These are phyloP conservation scores for Calocera viscosa DNA, from an alignment of 768 basidiomycete species.

Conservation along the genomic window DNA sequence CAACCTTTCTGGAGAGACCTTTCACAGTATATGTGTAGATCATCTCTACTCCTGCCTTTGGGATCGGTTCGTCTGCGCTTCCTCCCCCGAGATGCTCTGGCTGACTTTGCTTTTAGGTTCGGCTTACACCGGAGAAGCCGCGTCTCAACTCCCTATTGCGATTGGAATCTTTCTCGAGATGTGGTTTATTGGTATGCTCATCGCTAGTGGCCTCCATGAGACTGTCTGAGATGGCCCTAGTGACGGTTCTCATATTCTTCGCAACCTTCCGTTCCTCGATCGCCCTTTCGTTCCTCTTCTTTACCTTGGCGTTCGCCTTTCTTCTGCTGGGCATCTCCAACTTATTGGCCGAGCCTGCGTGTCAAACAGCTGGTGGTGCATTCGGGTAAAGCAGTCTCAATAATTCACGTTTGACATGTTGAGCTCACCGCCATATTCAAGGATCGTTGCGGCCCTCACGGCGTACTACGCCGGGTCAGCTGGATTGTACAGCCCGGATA, in stretches of 20 bases:
- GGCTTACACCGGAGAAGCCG: background rate
- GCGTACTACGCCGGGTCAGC: slow-evolving; percentile 1
- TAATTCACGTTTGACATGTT: background rate
- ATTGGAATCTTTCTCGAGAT: background rate
- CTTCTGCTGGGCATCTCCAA: background rate
- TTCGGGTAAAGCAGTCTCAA: background rate
- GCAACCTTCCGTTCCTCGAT: background rate
- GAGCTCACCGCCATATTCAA: background rate
- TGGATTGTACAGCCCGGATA: background rate
- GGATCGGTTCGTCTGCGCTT: background rate
- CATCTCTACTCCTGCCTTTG: background rate
- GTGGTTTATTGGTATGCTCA: background rate
- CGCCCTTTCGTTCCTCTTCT: background rate
- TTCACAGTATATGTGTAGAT: background rate
- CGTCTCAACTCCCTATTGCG: background rate
- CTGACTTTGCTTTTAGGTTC: too few species aligned
- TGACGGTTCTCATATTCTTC: background rate
- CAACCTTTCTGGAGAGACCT: background rate
- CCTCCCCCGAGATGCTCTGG: too few species aligned
- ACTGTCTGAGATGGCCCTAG: background rate
- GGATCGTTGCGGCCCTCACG: background rate
- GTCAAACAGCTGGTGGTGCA: background rate
- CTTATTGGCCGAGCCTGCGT: background rate
- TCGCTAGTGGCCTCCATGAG: background rate
- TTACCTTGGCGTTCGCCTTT: background rate